Conservation (phyloP, 352 stramenopile species). For the Phytophthora quininea region DNA sequence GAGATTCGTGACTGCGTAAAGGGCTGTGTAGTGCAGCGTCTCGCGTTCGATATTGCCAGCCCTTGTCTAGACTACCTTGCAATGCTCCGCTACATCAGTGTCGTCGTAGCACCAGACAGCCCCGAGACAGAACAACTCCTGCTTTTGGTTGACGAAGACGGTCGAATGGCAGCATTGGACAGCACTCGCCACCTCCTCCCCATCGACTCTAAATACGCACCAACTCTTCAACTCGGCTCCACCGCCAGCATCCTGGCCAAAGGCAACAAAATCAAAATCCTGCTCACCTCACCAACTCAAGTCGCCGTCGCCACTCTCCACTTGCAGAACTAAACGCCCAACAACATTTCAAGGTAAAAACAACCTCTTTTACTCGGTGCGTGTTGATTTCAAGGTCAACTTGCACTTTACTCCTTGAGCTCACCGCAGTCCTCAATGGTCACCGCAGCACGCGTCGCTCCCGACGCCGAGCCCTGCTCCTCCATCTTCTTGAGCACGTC, state of each 20-base stretch:
- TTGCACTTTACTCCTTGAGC: conserved; percentile 41
- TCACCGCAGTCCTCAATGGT: conserved; percentile 98
- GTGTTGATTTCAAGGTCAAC: not conserved
- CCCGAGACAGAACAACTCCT: conserved; percentile 15
- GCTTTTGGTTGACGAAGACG: conserved; percentile 29
- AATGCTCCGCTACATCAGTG: conserved; percentile 6
- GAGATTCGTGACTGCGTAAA: conserved; percentile 50
- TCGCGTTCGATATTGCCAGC: conserved; percentile 25
- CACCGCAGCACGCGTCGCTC: conserved; percentile 82
- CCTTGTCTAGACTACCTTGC: conserved; percentile 1
- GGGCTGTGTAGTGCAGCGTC: conserved; percentile 26
- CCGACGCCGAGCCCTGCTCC: conserved; percentile 90
- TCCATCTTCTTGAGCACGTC: conserved; percentile 98
- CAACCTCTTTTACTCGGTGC: not conserved
- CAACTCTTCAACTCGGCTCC: conserved; percentile 6
- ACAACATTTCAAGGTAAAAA: not conserved
- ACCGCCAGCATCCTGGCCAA: not conserved
- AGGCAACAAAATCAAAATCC: not conserved
- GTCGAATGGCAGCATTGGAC: conserved; percentile 38
- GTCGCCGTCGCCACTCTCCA: not conserved
- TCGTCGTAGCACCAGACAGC: conserved; percentile 3
- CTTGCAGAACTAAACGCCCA: conserved; percentile 11
- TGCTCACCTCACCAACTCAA: not conserved
- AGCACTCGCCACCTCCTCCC: conserved; percentile 13
- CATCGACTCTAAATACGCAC: conserved; percentile 18